A percentile compares a stretch with the other conserved stretches of the same genome.
These are phyloP conservation scores for Aphanomyces astaci DNA, from an alignment of 352 stramenopile species.

Conservation along the genomic window DNA sequence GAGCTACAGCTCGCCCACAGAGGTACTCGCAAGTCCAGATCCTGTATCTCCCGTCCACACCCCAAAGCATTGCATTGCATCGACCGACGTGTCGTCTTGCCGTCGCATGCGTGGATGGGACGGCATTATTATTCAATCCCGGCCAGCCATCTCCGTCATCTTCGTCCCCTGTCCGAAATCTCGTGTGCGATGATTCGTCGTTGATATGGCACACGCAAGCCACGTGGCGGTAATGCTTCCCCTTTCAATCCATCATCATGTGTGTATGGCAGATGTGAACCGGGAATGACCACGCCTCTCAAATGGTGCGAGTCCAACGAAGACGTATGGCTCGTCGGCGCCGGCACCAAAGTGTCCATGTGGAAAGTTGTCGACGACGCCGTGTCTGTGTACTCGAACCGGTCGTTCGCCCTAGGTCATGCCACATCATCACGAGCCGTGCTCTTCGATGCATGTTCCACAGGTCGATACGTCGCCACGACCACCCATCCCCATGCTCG, in stretches of 20 bases:
- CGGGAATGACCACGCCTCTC: conserved; percentile 5
- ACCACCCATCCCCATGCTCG: conserved; percentile 42
- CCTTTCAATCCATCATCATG: background rate
- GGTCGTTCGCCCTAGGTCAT: conserved; percentile 42
- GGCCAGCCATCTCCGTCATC: background rate
- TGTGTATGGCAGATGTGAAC: conserved; percentile 1
- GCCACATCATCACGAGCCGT: conserved; percentile 26
- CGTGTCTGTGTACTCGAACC: conserved; percentile 68
- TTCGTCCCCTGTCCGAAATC: background rate
- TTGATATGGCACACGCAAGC: conserved; percentile 2
- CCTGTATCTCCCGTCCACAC: background rate
- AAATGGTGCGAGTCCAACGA: conserved; percentile 31
- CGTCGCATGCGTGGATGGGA: conserved; percentile 16
- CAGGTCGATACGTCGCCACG: conserved; percentile 53
- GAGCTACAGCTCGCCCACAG: background rate
- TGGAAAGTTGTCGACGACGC: conserved; percentile 80
- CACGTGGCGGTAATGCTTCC: conserved; percentile 14
- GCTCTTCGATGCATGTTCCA: conserved; percentile 59
- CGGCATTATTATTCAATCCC: background rate
- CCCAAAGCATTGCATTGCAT: conserved; percentile 22
- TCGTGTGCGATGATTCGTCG: background rate
- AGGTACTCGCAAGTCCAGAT: background rate
- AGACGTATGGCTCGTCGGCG: conserved; percentile 55
- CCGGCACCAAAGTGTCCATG: conserved; percentile 59
- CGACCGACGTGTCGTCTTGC: conserved; percentile 1